Base-by-base conservation (phyloP, 495 filamentous ascomycete species). In the Tuber brumale region DNA sequence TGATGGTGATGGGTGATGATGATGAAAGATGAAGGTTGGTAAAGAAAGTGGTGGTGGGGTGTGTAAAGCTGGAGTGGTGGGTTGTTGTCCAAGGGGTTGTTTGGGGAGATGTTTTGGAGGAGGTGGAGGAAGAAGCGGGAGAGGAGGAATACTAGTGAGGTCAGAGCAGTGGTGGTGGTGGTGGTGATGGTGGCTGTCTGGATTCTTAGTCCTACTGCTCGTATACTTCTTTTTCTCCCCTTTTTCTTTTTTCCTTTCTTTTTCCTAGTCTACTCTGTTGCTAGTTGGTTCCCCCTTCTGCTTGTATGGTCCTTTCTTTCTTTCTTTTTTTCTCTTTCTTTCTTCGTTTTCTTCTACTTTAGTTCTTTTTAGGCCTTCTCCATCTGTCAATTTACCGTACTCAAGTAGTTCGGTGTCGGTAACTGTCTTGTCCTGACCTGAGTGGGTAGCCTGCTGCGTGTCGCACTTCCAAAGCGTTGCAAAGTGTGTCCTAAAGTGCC, bases 401-500 rank as follows among this genome's bases (percentile, higher is more conserved):
- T 39, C 1, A 39, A 39, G 37, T 39, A 35, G 66, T 45, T 76
- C 70, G n/a, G 44, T 77, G 74, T 77, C 76, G 61, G 74, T 39
- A 74, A 39, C 75, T 77, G 61, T 73, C 51, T 77, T 77, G 76
- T 46, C 69, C 45, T 42, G 35, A 31, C 70, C 70, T 66, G 57
- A 66, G 57, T 66, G 57, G 57, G 57, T 18, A 66, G 57, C 3
- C 27, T 35, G 27, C 57, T 66, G 57, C 57, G 27, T 66, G 57
- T 66, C 31, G 57, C 35, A 27, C 57, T 66, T 35, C 19, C 57
- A 35, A 66, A 66, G 27, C 57, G 57, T 48, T 79, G 75, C 72
- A 77, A 73, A 69, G 78, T 79, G 76, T 80, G 73, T 79, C 73
- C 77, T 75, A 76, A 35, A 69, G 73, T 79, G 78, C 73, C 73